Evolutionary conservation across 352 stramenopile species (phyloP), one percentile per base, ranked within the genome.

Genomic region (Thraustochytrium striatum): DNA sequence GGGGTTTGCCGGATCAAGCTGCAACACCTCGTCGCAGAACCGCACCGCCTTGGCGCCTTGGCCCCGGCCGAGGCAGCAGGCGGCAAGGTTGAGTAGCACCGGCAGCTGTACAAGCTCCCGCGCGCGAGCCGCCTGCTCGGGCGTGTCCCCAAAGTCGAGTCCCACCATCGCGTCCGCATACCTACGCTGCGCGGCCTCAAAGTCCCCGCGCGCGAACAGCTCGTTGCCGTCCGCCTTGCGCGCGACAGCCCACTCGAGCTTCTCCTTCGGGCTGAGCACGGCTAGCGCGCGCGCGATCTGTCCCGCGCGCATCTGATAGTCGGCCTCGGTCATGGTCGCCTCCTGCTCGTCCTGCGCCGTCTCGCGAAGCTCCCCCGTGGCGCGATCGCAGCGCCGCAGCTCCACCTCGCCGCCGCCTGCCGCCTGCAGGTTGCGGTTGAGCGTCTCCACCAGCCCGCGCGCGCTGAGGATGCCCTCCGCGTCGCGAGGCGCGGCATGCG

Each of bases 241-340:
- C 1, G 28, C 33, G n/a, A 70, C 21, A 5, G 59, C 59, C 59
- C 59, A 70, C 59, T 70, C 59, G 21, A 70, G 59, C 59, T 70
- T 70, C 41, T 70, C 59, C 2, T 70, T 38, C 13, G 59, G 5
- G 9, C 8, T 38, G 36, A 70, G 35, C 16, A 52, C 33, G 25
- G 50, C 35, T 0, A 70, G 3, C 21, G 53, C 5, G 1, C 59
- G 19, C 19, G 36, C 59, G 5, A 70, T n/a, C 28, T 70, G 59
- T 25, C 59, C 59, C 1, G 59, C 59, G 13, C 59, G 59, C 59
- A 70, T 70, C 59, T 70, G 59, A 70, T 53, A 70, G 41, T 70
- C 59, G 13, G 28, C 41, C 38, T 55, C 35, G 3, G 59, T 53
- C 9, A 70, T 33, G n/a, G n/a, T n/a, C 41, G 32, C 32, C 30